phyloP scores from a whole-genome alignment of 2,329 filamentous ascomycete genomes.

The Monosporascus sp. region DNA sequence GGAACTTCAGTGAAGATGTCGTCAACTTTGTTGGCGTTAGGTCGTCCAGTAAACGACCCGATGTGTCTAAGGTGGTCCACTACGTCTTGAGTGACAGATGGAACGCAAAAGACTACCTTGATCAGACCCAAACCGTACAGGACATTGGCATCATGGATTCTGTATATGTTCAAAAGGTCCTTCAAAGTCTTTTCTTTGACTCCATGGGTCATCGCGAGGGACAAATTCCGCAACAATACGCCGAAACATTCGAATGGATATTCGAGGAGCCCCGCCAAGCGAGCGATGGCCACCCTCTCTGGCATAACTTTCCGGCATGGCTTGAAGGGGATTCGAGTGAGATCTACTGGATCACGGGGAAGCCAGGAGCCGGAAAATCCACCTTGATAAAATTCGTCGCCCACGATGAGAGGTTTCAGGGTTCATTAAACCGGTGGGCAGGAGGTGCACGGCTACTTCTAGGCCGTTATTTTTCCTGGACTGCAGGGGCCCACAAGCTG shows the following conservation, averaged over 20 bases:
- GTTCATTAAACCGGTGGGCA: neutral
- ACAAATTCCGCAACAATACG: constrained; percentile 1
- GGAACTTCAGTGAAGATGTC: neutral
- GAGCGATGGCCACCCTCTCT: neutral
- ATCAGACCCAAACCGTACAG: neutral
- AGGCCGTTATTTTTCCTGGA: constrained; percentile 18
- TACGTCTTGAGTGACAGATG: neutral
- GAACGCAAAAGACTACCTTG: neutral
- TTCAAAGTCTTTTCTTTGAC: constrained; percentile 1
- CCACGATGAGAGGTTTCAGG: neutral
- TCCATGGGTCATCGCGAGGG: constrained; percentile 1
- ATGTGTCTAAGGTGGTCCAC: neutral
- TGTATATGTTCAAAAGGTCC: neutral
- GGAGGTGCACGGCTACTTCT: neutral
- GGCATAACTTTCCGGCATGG: constrained; percentile 5
- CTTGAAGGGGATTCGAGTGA: neutral
- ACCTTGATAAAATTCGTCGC: constrained; percentile 13
- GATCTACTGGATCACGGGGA: constrained; percentile 14
- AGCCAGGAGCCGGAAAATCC: constrained; percentile 12
- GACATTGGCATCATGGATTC: too few relatives aligned
- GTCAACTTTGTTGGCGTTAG: neutral
- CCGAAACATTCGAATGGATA: constrained; percentile 5
- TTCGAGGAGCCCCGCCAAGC: constrained; percentile 1
- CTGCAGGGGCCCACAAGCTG: constrained; percentile 8
- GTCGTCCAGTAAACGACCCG: neutral